These are phyloP conservation scores for Stromatinia cepivora DNA, from an alignment of 2,329 filamentous ascomycete genomes.

Conservation along the genomic window DNA sequence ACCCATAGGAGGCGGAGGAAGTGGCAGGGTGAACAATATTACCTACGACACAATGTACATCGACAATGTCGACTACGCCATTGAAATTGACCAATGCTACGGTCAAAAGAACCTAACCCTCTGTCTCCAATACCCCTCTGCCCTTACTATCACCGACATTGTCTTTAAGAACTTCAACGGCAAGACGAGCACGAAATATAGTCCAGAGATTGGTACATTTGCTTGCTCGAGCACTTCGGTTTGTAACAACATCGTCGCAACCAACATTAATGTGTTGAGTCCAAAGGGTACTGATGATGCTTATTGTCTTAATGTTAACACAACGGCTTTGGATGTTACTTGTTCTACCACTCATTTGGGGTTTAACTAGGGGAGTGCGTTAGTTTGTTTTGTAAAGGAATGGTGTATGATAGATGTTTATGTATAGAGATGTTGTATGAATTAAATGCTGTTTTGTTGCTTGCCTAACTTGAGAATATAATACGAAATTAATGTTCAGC, in stretches of 20 bases:
- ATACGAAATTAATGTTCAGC: background rate
- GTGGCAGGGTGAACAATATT: constrained; percentile 62
- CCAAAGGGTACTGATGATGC: constrained; percentile 48
- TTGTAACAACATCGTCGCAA: constrained; percentile 50
- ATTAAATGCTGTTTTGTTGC: background rate
- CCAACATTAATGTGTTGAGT: constrained; percentile 49
- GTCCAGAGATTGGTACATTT: constrained; percentile 49
- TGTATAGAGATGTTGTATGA: background rate
- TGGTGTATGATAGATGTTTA: background rate
- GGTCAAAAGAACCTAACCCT: constrained; percentile 61
- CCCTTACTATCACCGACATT: constrained; percentile 56
- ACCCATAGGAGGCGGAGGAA: constrained; percentile 59
- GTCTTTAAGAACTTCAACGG: constrained; percentile 58
- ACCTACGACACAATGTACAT: constrained; percentile 64
- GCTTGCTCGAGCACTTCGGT: constrained; percentile 51
- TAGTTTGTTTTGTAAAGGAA: background rate
- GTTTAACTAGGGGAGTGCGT: constrained; percentile 33
- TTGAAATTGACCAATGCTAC: constrained; percentile 66
- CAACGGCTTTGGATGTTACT: constrained; percentile 42
- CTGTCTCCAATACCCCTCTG: constrained; percentile 58
- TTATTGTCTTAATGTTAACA: constrained; percentile 48
- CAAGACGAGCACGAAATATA: constrained; percentile 49
- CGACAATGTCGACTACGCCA: constrained; percentile 63
- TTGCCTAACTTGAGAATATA: constrained; percentile 34
- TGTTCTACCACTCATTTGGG: constrained; percentile 38